Conservation (phyloP, 1,284 basidiomycete species). For the Rhodotorula sp. region DNA sequence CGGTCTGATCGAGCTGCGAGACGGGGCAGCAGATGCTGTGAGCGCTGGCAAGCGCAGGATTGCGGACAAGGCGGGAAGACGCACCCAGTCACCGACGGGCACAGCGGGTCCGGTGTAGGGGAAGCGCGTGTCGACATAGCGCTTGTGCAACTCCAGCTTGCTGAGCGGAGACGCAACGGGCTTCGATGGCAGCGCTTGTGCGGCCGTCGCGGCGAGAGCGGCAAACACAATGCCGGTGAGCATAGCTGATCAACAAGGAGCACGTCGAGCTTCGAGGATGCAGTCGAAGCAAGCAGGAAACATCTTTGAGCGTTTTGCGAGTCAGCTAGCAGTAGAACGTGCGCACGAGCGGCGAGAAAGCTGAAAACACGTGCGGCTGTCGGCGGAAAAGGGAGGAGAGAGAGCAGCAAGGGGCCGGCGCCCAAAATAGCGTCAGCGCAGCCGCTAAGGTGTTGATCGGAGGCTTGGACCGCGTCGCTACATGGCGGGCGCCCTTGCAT, state of each 20-base stretch:
- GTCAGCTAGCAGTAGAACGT: too few species aligned
- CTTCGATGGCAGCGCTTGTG: not conserved
- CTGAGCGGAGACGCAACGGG: not conserved
- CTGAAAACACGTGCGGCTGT: too few species aligned
- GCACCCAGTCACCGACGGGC: conserved; percentile 41
- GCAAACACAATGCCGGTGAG: not conserved
- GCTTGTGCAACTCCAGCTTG: conserved; percentile 2
- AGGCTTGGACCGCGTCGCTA: too few species aligned
- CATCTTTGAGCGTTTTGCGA: too few species aligned
- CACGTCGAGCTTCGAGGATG: too few species aligned
- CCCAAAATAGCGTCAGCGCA: too few species aligned
- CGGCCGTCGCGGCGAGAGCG: not conserved
- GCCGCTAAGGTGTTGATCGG: too few species aligned
- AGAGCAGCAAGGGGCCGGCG: too few species aligned
- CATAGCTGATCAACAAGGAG: not conserved
- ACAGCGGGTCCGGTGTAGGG: conserved; percentile 17
- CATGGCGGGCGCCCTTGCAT: too few species aligned
- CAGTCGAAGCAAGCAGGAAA: too few species aligned
- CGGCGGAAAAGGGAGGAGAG: too few species aligned
- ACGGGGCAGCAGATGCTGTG: not conserved
- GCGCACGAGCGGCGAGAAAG: too few species aligned
- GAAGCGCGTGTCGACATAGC: conserved; percentile 7
- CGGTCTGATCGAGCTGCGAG: conserved; percentile 34
- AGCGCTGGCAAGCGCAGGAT: not conserved
- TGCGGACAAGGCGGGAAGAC: not conserved